Evolutionary conservation across 2,329 filamentous ascomycete genomes (phyloP), one percentile per base, ranked within the genome.

Genomic region (Incumbomyces delicatus): DNA sequence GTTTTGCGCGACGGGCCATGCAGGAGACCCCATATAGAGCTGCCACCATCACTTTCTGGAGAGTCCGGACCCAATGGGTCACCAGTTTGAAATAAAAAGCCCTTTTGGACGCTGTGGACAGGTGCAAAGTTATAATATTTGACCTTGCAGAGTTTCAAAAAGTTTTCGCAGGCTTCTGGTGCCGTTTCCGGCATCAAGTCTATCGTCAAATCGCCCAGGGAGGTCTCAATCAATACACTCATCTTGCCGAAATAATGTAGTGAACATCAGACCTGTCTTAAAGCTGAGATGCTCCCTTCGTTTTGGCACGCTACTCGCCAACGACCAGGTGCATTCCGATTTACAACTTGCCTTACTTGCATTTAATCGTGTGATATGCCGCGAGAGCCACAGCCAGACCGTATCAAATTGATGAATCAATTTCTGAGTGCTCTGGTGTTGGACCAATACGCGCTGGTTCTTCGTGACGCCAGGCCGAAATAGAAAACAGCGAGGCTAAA

Each of bases 111-210:
- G 56, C 83, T 88, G 69, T 95, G 87, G 46, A 96, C 72, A 20
- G 90, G 92, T 5, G 88, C 82, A 66, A 94, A 96, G 72, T 96
- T 96, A 80, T 95, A 98, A 71, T 96, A 98, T 72, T 95, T 98
- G 68, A 88, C 74, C 71, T 96, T 96, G 79, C 92, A 95, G 58
- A 98, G 85, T 75, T 98, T 96, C 48, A 98, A 73, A 66, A 98
- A 96, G 75, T 96, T 98, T 70, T 95, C 85, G 73, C 90, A 96
- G 57, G 88, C 81, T 65, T 83, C 90, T 1, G 90, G 92, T 34
- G 87, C 86, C 62, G 90, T 85, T 57, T 94, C 86, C 43, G 92
- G 81, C 51, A 95, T 73, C 18, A 98, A 76, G 64, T 98, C 90
- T 59, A 96, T 88, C 54, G 95, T 90, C 60, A 98, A 85, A 66